Conservation (phyloP, 2,329 filamentous ascomycete genomes). For the Rosellinia necatrix region DNA sequence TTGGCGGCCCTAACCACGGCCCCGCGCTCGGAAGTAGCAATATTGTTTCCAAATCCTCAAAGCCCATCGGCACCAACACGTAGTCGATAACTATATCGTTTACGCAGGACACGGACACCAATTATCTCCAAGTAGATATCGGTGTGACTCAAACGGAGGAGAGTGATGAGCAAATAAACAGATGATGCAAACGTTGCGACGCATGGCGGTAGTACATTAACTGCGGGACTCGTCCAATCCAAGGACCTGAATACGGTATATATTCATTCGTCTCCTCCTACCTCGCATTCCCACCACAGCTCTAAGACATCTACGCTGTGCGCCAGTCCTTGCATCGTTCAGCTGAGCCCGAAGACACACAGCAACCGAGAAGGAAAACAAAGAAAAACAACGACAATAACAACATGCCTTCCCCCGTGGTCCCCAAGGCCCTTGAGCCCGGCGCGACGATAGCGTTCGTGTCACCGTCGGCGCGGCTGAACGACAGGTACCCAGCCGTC, state of each 20-base stretch:
- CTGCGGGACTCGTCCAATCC: too few relatives aligned
- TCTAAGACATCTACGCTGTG: neutral
- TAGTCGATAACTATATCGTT: neutral
- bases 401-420: slow-evolving; percentile 28
- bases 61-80: too few relatives aligned
- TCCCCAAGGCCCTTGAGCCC: slow-evolving; percentile 37
- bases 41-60: neutral
- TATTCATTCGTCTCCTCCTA: too few relatives aligned
- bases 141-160: slow-evolving; percentile 2
- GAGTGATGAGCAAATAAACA: neutral
- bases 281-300: neutral
- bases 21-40: neutral
- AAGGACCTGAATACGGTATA: too few relatives aligned
- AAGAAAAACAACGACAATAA: too few relatives aligned
- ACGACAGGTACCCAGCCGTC: slow-evolving; percentile 37
- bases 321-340: neutral
- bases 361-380: neutral
- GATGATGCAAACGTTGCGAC: too few relatives aligned
- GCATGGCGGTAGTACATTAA: too few relatives aligned
- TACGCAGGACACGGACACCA: neutral
- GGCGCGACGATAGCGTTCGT: slow-evolving; percentile 48
- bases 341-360: neutral
- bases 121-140: neutral
- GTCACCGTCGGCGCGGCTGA: slow-evolving; percentile 47
- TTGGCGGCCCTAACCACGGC: neutral